A percentile compares a stretch with the other conserved stretches of the same genome.
Conservation (phyloP, 306 rosid genomes). For the Rubus idaeus region DNA sequence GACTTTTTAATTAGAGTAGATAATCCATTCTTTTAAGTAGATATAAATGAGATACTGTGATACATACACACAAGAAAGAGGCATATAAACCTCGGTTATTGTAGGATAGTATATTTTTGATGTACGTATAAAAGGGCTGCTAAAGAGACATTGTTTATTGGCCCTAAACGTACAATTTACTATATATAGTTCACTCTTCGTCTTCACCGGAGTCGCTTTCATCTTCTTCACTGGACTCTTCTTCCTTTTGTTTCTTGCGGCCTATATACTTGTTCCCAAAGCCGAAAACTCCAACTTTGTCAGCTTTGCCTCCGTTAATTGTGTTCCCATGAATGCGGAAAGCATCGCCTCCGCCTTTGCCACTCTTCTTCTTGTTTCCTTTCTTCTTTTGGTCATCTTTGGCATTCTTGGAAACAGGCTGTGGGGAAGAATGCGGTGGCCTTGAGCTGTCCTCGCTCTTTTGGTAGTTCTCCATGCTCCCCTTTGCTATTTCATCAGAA, state of each 20-base stretch:
- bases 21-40: too few species aligned
- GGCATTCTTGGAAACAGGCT: not conserved
- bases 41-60: too few species aligned
- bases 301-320: constrained; percentile 9
- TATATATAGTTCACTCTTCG: not conserved
- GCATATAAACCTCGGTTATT: not conserved
- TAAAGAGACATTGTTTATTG: not conserved
- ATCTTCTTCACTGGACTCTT: not conserved
- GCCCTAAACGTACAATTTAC: not conserved
- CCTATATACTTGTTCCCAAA: constrained; percentile 11
- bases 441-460: not conserved
- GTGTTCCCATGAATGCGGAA: not conserved
- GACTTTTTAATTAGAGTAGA: too few species aligned
- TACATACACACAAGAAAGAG: not conserved
- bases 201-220: not conserved
- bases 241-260: not conserved
- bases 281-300: constrained; percentile 6
- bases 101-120: not conserved
- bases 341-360: not conserved
- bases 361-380: not conserved
- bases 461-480: not conserved
- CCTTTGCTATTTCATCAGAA: too few species aligned
- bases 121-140: not conserved
- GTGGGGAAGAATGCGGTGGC: not conserved
- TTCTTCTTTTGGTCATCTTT: not conserved